Conservation (phyloP, 2,329 filamentous ascomycete species). For the Metarhizium guizhouense region DNA sequence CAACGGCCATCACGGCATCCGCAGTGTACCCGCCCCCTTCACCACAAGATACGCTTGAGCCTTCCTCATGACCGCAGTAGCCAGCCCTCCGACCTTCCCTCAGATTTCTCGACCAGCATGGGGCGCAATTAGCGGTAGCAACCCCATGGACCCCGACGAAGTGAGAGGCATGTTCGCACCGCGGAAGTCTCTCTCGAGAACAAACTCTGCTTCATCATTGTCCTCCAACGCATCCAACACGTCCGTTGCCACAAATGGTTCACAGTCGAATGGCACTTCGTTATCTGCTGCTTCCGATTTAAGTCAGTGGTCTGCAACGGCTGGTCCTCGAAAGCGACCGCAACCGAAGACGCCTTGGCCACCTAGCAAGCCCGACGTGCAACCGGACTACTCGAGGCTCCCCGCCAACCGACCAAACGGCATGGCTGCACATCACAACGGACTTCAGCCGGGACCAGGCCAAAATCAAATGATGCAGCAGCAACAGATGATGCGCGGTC, state of each 20-base stretch:
- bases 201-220: slow-evolving; percentile 85
- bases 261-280: slow-evolving; percentile 52
- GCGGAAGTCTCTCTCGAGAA: slow-evolving; percentile 76
- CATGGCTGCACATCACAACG: slow-evolving; percentile 23
- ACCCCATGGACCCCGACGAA: slow-evolving; percentile 75
- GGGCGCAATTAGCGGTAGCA: slow-evolving; percentile 48
- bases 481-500: slow-evolving; percentile 44
- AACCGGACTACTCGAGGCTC: slow-evolving; percentile 38
- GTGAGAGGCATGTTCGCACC: slow-evolving; percentile 81
- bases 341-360: slow-evolving; percentile 43
- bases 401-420: slow-evolving; percentile 35
- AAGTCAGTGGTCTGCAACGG: slow-evolving; percentile 40
- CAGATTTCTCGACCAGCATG: slow-evolving; percentile 58
- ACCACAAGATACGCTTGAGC: slow-evolving; percentile 12
- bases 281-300: slow-evolving; percentile 37
- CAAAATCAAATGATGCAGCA: slow-evolving; percentile 32
- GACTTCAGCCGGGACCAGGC: slow-evolving; percentile 21
- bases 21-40: slow-evolving; percentile 11
- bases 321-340: slow-evolving; percentile 41
- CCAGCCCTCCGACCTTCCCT: slow-evolving; percentile 54
- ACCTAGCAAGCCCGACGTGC: slow-evolving; percentile 35
- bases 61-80: slow-evolving; percentile 58
- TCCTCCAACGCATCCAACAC: slow-evolving; percentile 56
- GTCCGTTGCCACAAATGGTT: slow-evolving; percentile 53
- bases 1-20: slow-evolving; percentile 4